These are phyloP conservation scores for Ephemerocybe angulata DNA, from an alignment of 768 basidiomycete genomes.

Conservation along the genomic window DNA sequence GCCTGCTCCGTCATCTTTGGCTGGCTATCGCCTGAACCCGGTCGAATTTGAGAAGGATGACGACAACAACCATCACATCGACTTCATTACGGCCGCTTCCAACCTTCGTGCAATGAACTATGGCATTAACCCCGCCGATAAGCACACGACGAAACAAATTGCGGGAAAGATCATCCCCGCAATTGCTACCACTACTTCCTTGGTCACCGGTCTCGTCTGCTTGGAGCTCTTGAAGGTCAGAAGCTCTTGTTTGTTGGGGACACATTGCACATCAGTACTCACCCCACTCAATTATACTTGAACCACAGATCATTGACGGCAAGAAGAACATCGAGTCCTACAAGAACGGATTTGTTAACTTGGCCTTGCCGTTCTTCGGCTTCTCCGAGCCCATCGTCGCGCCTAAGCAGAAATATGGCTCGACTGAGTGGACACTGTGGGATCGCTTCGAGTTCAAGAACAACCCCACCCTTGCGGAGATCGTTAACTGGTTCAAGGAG, in stretches of 20 bases:
- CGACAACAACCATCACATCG: slow-evolving; percentile 96
- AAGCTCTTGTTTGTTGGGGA: background rate
- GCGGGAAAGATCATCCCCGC: slow-evolving; percentile 99
- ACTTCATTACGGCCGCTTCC: slow-evolving; percentile 96
- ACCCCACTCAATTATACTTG: background rate
- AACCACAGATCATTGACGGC: slow-evolving; percentile 81
- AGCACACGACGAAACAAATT: slow-evolving; percentile 94
- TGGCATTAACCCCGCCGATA: slow-evolving; percentile 79
- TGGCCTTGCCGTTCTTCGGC: slow-evolving; percentile 97
- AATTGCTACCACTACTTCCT: slow-evolving; percentile 96
- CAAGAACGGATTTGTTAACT: slow-evolving; percentile 98
- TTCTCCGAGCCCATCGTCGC: slow-evolving; percentile 97
- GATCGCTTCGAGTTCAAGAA: slow-evolving; percentile 92
- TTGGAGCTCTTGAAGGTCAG: slow-evolving; percentile 93
- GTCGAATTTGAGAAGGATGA: slow-evolving; percentile 99
- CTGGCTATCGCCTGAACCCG: slow-evolving; percentile 91
- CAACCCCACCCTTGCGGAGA: slow-evolving; percentile 83
- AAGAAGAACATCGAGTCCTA: slow-evolving; percentile 92
- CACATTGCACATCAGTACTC: background rate
- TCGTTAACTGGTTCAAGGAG: slow-evolving; percentile 79
- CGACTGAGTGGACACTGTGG: slow-evolving; percentile 96
- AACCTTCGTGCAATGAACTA: slow-evolving; percentile 97
- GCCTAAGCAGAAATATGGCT: slow-evolving; percentile 81
- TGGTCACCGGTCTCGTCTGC: slow-evolving; percentile 94
- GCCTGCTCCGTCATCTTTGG: slow-evolving; percentile 86